Base-by-base conservation (phyloP, 2,329 filamentous ascomycete species). In the Fusarium sublunatum region DNA sequence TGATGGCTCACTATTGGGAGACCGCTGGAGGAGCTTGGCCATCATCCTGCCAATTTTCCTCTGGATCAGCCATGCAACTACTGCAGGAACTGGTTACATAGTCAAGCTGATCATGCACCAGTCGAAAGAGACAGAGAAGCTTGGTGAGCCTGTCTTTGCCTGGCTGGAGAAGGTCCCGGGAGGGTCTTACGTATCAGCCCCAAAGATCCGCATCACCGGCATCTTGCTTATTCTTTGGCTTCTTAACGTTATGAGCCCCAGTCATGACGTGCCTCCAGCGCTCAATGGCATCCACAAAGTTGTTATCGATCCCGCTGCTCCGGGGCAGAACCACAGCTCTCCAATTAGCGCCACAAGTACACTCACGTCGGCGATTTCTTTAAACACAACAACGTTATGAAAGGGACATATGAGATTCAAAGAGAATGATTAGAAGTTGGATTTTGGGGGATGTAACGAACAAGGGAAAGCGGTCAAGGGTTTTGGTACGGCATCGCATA, bases 1-100 rank as follows among this genome's bases (percentile, higher is more conserved):
- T 10, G 58, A 60, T 8, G 64, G 42, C 12, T 50, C 52, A 4
- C 46, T 65, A 9, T 43, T 65, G 11, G 36, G 32, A 6, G 64
- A 60, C 28, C 58, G 61, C 7, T 67, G 61, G 58, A 65, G 50
- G 39, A 48, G 35, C 22, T 42, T 72, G 6, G 22, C 66, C 8
- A 22, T 72, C 40, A 64, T 72, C 44, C 49, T 67, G 3, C 65
- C 67, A 26, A 15, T 68, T 26, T 68, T 70, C 53, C 38, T 70
- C 12, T 69, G 64, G 64, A 53, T 70, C 13, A 67, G 65, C 50
- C 35, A 36, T 22, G 9, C 26, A 2, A 10, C 26, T 7, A 13
- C 32, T 15, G n/a, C 32, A 9, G n/a, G 13, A 5, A 15, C 32
- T 4, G 32, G 32, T 2, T 8, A 19, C 32, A 15, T 35, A 4